Evolutionary conservation across 306 rosid genomes (phyloP).

Genomic region (Gynostemma pentaphyllum): DNA sequence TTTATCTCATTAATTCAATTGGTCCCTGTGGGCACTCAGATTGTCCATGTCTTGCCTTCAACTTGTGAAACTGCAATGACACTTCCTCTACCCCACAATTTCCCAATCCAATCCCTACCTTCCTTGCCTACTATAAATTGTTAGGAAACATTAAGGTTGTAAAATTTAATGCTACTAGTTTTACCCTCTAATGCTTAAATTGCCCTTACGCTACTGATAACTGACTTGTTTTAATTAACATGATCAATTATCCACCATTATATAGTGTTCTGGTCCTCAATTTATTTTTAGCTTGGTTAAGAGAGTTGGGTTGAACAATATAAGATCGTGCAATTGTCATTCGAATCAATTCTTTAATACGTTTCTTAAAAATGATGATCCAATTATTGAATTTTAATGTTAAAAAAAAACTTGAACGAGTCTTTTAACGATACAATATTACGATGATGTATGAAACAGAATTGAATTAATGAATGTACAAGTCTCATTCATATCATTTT

Average conservation of each 20-base stretch:
- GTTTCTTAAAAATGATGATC: no score
- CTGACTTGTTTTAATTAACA: neutral
- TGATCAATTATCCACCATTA: no score
- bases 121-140: neutral
- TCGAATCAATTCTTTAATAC: neutral
- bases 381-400: neutral
- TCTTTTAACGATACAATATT: neutral
- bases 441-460: neutral
- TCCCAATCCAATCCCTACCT: neutral
- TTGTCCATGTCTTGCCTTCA: slow-evolving; percentile 3
- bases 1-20: neutral
- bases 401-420: neutral
- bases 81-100: slow-evolving; percentile 3
- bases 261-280: neutral
- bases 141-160: neutral
- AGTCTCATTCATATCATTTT: neutral
- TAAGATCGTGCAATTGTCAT: neutral
- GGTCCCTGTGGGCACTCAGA: slow-evolving; percentile 1
- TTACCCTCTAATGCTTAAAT: neutral
- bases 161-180: neutral
- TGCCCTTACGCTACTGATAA: neutral
- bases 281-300: neutral
- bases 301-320: neutral
- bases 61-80: neutral
- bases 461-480: neutral